These are phyloP conservation scores for Kuraishia piskuri DNA, from an alignment of 805 yeast species.

Conservation along the genomic window DNA sequence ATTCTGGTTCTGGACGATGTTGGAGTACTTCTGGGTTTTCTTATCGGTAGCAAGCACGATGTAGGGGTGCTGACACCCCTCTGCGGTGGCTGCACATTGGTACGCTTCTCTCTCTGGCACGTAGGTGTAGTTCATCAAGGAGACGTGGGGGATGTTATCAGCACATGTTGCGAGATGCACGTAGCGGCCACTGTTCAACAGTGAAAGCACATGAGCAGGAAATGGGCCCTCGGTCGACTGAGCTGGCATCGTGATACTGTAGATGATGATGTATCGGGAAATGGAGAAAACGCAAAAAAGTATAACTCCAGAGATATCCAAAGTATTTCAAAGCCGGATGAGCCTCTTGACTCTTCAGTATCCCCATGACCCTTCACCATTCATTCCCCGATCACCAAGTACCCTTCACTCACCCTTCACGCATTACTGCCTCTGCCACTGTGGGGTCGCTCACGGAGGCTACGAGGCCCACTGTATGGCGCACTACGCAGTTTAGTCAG, in stretches of 20 bases:
- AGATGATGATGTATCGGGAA: no score
- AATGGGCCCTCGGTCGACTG: slow-evolving; percentile 12
- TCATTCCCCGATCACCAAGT: no score
- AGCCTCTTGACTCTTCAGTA: no score
- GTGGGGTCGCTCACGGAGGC: no score
- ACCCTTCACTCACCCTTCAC: no score
- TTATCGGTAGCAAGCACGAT: slow-evolving; percentile 68
- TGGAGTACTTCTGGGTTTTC: slow-evolving; percentile 65
- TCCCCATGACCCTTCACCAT: no score
- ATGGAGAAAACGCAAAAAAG: not conserved
- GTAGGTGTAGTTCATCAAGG: slow-evolving; percentile 86
- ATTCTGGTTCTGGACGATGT: slow-evolving; percentile 60
- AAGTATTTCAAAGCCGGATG: not conserved
- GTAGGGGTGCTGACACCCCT: slow-evolving; percentile 25
- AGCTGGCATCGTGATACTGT: not conserved
- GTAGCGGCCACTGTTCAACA: slow-evolving; percentile 55
- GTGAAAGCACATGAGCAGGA: slow-evolving; percentile 26
- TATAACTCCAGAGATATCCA: not conserved
- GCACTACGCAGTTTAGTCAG: no score
- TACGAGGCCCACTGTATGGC: no score
- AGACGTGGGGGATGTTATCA: slow-evolving; percentile 73
- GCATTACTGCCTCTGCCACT: no score
- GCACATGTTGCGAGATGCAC: slow-evolving; percentile 79
- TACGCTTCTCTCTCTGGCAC: slow-evolving; percentile 31
- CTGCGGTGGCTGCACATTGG: slow-evolving; percentile 4